A percentile compares a stretch with the other conserved stretches of the same genome.
Conservation (phyloP, 768 basidiomycete genomes). For the Trametes coccinea region DNA sequence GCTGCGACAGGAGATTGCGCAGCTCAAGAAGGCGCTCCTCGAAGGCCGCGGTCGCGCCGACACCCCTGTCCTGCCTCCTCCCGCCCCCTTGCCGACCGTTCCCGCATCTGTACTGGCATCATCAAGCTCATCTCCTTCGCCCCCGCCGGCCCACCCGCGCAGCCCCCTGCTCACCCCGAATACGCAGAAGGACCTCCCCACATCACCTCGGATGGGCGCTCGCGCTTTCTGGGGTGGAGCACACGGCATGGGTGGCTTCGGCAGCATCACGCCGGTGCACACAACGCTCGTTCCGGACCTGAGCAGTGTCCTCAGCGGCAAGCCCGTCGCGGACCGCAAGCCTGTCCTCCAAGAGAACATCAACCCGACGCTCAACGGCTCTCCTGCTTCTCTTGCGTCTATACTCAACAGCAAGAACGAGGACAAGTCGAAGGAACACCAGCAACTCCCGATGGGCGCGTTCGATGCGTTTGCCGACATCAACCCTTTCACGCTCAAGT, state of each 20-base stretch:
- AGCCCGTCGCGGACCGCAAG: slow-evolving; percentile 30
- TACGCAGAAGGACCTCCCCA: slow-evolving; percentile 75
- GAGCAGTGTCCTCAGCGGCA: slow-evolving; percentile 35
- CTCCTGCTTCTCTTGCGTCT: slow-evolving; percentile 35
- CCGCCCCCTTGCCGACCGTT: slow-evolving; percentile 39
- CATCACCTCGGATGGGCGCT: slow-evolving; percentile 55
- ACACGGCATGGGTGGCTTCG: slow-evolving; percentile 41
- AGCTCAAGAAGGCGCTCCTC: slow-evolving; percentile 74
- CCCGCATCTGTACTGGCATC: slow-evolving; percentile 30
- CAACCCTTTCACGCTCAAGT: slow-evolving; percentile 87
- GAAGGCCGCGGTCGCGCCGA: slow-evolving; percentile 54
- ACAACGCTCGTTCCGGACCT: slow-evolving; percentile 77
- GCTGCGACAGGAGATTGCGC: slow-evolving; percentile 71
- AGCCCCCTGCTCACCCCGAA: slow-evolving; percentile 58
- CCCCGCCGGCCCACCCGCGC: slow-evolving; percentile 22
- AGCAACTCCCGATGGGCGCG: slow-evolving; percentile 37
- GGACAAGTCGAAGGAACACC: slow-evolving; percentile 28
- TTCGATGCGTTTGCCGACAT: slow-evolving; percentile 80
- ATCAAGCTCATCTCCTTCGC: slow-evolving; percentile 21
- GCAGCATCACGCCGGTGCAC: slow-evolving; percentile 83
- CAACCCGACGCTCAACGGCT: slow-evolving; percentile 67
- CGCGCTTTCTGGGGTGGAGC: slow-evolving; percentile 85
- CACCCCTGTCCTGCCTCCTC: slow-evolving; percentile 46
- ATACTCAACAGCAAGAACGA: slow-evolving; percentile 35
- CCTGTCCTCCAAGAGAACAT: slow-evolving; percentile 68